Conservation (phyloP, 2,329 filamentous ascomycete species). For the Colletotrichum sp. region DNA sequence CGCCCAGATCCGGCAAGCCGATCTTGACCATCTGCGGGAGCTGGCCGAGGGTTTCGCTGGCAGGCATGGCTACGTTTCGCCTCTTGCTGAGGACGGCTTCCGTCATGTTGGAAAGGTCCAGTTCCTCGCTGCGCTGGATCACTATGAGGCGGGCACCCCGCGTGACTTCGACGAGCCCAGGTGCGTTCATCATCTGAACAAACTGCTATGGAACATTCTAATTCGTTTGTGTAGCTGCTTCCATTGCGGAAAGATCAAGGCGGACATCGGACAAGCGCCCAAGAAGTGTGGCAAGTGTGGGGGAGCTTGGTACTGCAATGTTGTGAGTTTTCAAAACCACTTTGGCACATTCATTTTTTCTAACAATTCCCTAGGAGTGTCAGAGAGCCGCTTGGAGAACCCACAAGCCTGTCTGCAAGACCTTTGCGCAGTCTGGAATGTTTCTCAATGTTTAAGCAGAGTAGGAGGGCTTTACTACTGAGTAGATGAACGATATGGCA, state of each 20-base stretch:
- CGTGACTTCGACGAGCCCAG: slow-evolving; percentile 23
- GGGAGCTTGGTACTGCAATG: slow-evolving; percentile 22
- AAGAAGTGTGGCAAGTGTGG: slow-evolving; percentile 19
- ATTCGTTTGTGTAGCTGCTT: slow-evolving; percentile 23
- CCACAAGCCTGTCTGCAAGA: background rate
- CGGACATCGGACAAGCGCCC: slow-evolving; percentile 10
- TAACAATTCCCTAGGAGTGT: background rate
- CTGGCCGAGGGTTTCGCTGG: slow-evolving; percentile 13
- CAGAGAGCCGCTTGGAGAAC: background rate
- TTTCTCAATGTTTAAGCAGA: background rate
- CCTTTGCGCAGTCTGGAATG: background rate
- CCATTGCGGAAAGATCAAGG: slow-evolving; percentile 23
- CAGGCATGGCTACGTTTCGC: background rate
- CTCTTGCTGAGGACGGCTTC: slow-evolving; percentile 17
- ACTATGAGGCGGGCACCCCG: slow-evolving; percentile 23
- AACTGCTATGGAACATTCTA: background rate
- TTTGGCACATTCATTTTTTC: background rate
- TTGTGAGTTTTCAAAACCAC: background rate
- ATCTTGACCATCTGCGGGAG: slow-evolving; percentile 22
- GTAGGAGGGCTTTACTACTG: background rate
- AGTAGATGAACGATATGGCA: background rate
- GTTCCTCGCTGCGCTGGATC: slow-evolving; percentile 25
- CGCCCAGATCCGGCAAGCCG: slow-evolving; percentile 23
- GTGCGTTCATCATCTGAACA: background rate
- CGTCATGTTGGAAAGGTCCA: slow-evolving; percentile 22